Conservation (phyloP, 2,329 filamentous ascomycete species). For the Annulohypoxylon truncatum region DNA sequence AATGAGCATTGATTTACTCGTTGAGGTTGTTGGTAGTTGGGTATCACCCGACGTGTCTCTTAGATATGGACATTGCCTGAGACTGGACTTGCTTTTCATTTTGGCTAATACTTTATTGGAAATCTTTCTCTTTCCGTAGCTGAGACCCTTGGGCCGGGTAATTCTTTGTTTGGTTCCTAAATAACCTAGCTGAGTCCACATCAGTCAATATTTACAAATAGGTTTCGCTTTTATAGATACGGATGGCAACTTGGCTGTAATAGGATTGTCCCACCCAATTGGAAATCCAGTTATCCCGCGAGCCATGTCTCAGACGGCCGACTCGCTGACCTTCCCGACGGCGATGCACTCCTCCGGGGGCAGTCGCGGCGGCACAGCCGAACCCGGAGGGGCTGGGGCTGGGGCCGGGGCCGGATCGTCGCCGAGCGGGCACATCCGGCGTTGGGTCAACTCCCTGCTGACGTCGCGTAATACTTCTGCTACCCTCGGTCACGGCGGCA, state of each 20-base stretch:
- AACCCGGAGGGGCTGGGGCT: slow-evolving; percentile 13
- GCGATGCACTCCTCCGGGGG: slow-evolving; percentile 32
- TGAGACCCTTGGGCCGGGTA: neutral
- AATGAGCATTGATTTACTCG: neutral
- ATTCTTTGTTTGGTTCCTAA: neutral
- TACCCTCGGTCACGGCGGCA: neutral
- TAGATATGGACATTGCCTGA: slow-evolving; percentile 14
- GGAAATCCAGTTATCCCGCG: neutral
- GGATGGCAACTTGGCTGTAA: neutral
- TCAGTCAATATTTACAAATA: neutral
- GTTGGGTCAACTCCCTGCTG: slow-evolving; percentile 30
- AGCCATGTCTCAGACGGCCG: slow-evolving; percentile 30
- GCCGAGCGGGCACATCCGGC: slow-evolving; percentile 22
- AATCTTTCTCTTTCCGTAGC: neutral
- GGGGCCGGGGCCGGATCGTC: slow-evolving; percentile 10
- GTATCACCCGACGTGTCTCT: neutral
- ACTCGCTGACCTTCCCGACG: slow-evolving; percentile 35
- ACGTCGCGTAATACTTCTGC: slow-evolving; percentile 20
- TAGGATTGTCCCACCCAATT: neutral
- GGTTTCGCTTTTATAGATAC: neutral
- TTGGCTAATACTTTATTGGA: neutral
- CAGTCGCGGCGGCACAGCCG: slow-evolving; percentile 19
- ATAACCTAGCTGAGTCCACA: neutral
- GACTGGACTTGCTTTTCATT: neutral
- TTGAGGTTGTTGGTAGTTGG: neutral